These are phyloP conservation scores for Yamadazyma takamatsuzukensis DNA, from an alignment of 805 yeast species.

Conservation along the genomic window DNA sequence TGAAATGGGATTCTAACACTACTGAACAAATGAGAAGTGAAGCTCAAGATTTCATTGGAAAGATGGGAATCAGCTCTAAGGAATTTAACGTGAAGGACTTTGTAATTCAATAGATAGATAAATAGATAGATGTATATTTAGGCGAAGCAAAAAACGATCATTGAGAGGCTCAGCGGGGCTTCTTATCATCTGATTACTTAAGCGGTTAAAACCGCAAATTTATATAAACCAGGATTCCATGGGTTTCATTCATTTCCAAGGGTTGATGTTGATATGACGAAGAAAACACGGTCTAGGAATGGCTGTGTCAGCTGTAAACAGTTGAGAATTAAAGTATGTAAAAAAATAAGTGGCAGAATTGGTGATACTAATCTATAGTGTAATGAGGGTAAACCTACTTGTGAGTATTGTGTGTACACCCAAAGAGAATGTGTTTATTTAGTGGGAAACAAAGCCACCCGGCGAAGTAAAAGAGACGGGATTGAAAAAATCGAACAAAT, in stretches of 20 bases:
- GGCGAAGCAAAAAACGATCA: too few relatives aligned
- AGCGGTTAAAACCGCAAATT: too few relatives aligned
- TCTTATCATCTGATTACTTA: too few relatives aligned
- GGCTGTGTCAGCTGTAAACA: slow-evolving; percentile 9
- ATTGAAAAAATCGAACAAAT: too few relatives aligned
- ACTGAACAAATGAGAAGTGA: slow-evolving; percentile 50
- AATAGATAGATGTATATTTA: too few relatives aligned
- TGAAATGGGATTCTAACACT: slow-evolving; percentile 65
- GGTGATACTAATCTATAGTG: too few relatives aligned
- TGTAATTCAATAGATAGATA: slow-evolving; percentile 20
- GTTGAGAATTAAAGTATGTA: slow-evolving; percentile 6
- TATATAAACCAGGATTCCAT: too few relatives aligned
- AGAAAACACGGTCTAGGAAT: slow-evolving; percentile 6
- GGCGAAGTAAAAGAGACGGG: too few relatives aligned
- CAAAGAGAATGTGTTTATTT: slow-evolving; percentile 6
- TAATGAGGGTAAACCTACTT: slow-evolving; percentile 7
- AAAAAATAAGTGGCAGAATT: too few relatives aligned
- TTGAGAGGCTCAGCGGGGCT: too few relatives aligned
- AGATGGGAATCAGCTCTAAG: slow-evolving; percentile 48
- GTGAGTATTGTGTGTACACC: slow-evolving; percentile 10
- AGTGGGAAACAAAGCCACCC: too few relatives aligned
- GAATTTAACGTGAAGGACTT: slow-evolving; percentile 23
- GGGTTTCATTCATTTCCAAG: too few relatives aligned
- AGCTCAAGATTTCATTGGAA: slow-evolving; percentile 56
- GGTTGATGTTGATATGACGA: background rate